Evolutionary conservation across 257 asterid genomes (phyloP).

Genomic region (Lycium barbarum): DNA sequence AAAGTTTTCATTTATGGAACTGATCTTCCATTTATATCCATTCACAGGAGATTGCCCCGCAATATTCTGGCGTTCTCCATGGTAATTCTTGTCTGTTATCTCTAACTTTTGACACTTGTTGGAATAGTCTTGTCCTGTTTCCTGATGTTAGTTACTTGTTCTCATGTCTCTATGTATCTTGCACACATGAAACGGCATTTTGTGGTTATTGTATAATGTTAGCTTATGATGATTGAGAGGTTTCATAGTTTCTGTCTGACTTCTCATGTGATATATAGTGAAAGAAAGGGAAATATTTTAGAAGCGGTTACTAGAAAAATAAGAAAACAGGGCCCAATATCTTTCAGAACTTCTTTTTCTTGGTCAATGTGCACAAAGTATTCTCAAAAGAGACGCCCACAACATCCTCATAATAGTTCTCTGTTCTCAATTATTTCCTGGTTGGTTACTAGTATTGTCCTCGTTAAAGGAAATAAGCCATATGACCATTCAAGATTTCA

Average conservation of each 20-base stretch:
- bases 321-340: background rate
- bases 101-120: background rate
- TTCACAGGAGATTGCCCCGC: constrained; percentile 91
- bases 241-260: background rate
- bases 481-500: constrained; percentile 18
- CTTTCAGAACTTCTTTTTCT: constrained; percentile 1
- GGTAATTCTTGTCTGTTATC: constrained; percentile 53
- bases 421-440: background rate
- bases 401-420: background rate
- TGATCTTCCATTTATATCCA: constrained; percentile 33
- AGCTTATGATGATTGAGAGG: constrained; percentile 11
- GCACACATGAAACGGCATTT: constrained; percentile 3
- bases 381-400: constrained; percentile 2
- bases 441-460: background rate
- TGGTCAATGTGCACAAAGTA: constrained; percentile 9
- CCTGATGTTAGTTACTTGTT: background rate
- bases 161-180: constrained; percentile 9
- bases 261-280: constrained; percentile 18
- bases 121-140: background rate
- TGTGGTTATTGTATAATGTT: background rate
- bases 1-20: constrained; percentile 32
- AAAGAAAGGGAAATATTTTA: constrained; percentile 3
- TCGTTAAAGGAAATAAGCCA: background rate
- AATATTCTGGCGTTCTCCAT: constrained; percentile 91
- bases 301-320: constrained; percentile 2